Base-by-base conservation (phyloP, 1,284 basidiomycete species). In the Marasmius tenuissimus region DNA sequence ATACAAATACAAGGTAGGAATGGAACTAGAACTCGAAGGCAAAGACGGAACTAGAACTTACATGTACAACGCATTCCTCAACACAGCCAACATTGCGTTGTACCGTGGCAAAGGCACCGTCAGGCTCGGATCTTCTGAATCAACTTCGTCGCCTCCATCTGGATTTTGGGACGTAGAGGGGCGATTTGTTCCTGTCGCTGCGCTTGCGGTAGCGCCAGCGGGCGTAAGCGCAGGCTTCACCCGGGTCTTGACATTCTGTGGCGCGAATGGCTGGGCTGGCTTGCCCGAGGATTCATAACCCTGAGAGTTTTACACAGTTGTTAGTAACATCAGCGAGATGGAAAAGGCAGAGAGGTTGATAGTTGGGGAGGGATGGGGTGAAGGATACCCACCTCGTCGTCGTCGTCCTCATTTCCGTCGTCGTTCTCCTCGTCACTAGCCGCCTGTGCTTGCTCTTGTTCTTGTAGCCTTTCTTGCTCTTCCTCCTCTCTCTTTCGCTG, bases 71-170 rank as follows among this genome's bases (percentile, higher is more conserved):
- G 90, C 94, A 72, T 96, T 97, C 38, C 89, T 85, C 55, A 94
- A 81, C 2, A 97, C 88, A 0, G 94, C 89, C 9, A 97, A 79
- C 94, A 97, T 97, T 2, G 93, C 85, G 67, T 97, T 97, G 75
- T 96, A 97, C n/a, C 95, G 82, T 1, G 88, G 83, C 9, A 92
- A 77, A 0, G 96, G 96, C 0, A 83, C 75, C 0, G 89, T 89
- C 63, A 85, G 77, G 39, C 81, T 77, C 0, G 94, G 93, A 69
- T 96, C 93, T 59, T 93, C 87, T 0, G 80, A 78, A 66, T 92
- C 87, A 33, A 78, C 70, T 16, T 84, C 70, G 16, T 57, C 57
- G 47, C 54, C 79, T 4, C 68, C 62, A 34, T 73, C 72, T 10
- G 61, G 60, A 16, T 49, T 57, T 4, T 27, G 27, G 27, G 27